Evolutionary conservation across 768 basidiomycete species (phyloP).

Genomic region (Baorangia bicolor): DNA sequence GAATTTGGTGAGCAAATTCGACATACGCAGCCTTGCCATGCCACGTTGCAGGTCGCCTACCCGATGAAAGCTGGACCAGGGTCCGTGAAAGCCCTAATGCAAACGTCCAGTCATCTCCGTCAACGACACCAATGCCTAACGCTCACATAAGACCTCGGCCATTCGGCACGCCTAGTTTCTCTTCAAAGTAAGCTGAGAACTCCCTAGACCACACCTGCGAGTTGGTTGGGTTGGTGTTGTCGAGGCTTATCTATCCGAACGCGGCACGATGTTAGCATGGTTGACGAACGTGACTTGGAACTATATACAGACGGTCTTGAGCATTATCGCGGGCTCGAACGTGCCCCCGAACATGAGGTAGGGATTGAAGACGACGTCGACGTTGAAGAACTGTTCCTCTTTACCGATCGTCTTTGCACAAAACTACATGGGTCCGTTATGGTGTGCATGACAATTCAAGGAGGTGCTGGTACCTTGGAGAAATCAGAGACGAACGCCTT

Average conservation of each 20-base stretch:
- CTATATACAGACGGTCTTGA: constrained; percentile 51
- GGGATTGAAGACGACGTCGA: constrained; percentile 57
- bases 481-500: constrained; percentile 47
- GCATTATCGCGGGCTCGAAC: constrained; percentile 63
- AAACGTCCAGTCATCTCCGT: not conserved
- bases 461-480: constrained; percentile 46
- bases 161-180: constrained; percentile 48
- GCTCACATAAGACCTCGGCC: constrained; percentile 62
- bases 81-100: constrained; percentile 26
- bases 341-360: constrained; percentile 59
- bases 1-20: not conserved
- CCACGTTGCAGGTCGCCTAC: constrained; percentile 13
- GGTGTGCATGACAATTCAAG: not conserved
- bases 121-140: not conserved
- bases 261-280: not conserved
- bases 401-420: constrained; percentile 53
- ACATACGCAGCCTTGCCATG: not conserved
- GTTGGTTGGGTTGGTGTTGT: constrained; percentile 45
- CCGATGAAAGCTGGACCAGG: constrained; percentile 25
- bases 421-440: constrained; percentile 36
- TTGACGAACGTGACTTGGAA: not conserved
- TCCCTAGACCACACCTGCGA: constrained; percentile 56
- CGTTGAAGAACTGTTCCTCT: constrained; percentile 53
- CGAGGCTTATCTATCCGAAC: constrained; percentile 52
- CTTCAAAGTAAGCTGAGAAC: constrained; percentile 53